A percentile compares a stretch with the other conserved stretches of the same genome.
These are phyloP conservation scores for Sporopachydermia cereana DNA, from an alignment of 1,139 yeast genomes.

Conservation along the genomic window DNA sequence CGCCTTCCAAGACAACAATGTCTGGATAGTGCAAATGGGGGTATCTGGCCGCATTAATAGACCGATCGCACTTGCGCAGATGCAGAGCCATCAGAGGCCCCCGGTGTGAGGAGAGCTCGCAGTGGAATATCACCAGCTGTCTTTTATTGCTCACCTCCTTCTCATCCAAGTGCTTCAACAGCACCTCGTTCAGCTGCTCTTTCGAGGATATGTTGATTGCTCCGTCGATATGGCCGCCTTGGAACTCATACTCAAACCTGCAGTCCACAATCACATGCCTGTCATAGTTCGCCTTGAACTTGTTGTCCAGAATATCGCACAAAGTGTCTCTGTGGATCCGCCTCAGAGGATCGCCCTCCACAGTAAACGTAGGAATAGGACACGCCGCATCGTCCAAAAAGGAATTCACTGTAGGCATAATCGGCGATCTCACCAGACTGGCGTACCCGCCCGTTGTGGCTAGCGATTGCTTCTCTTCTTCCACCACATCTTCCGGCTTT, in stretches of 20 bases:
- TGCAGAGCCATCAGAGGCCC: constrained; percentile 91
- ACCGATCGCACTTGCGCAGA: constrained; percentile 73
- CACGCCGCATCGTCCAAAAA: constrained; percentile 20
- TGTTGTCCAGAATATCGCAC: constrained; percentile 48
- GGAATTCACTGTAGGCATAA: constrained; percentile 12
- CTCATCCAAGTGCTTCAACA: constrained; percentile 16
- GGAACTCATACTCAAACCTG: constrained; percentile 81
- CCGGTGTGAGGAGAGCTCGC: constrained; percentile 86
- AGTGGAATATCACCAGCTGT: constrained; percentile 67
- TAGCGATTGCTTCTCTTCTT: constrained; percentile 19
- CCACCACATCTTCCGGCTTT: constrained; percentile 26
- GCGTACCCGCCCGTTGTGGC: constrained; percentile 11
- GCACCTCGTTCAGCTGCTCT: constrained; percentile 44
- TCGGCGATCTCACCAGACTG: constrained; percentile 11
- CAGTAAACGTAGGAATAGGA: constrained; percentile 30
- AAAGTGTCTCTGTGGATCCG: constrained; percentile 61
- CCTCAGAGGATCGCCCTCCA: constrained; percentile 57
- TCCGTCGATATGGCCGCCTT: constrained; percentile 83
- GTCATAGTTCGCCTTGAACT: constrained; percentile 42
- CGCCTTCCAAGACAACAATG: constrained; percentile 80
- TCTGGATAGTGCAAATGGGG: constrained; percentile 83
- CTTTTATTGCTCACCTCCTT: constrained; percentile 19
- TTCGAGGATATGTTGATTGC: constrained; percentile 72
- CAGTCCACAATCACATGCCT: constrained; percentile 66
- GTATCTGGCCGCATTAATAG: constrained; percentile 57